Evolutionary conservation across 1,139 yeast species (phyloP).

Genomic region (Magnusiomyces ingens): DNA sequence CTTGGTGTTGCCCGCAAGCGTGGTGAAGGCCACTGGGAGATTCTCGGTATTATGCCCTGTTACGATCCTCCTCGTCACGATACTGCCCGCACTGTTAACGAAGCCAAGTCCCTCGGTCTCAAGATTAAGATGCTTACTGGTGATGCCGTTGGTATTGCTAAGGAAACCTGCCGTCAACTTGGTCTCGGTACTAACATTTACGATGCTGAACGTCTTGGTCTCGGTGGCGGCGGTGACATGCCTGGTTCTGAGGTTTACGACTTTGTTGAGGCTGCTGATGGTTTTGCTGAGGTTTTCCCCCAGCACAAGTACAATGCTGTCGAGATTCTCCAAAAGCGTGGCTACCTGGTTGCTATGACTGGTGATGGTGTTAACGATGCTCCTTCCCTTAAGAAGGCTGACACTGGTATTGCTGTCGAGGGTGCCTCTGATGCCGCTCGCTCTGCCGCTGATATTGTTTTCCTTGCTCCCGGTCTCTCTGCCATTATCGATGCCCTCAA

Average conservation of each 20-base stretch:
- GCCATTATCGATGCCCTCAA: conserved; percentile 71
- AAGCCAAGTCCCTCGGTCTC: conserved; percentile 60
- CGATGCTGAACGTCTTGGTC: conserved; percentile 66
- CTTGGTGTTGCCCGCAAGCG: conserved; percentile 69
- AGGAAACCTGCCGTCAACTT: conserved; percentile 64
- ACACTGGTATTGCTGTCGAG: conserved; percentile 76
- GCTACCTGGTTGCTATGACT: conserved; percentile 75
- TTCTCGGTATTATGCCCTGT: conserved; percentile 67
- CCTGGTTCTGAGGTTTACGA: conserved; percentile 70
- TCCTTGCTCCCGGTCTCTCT: conserved; percentile 74
- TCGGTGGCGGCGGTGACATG: conserved; percentile 69
- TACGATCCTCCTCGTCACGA: conserved; percentile 73
- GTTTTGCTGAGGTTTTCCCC: conserved; percentile 78
- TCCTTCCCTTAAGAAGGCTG: conserved; percentile 73
- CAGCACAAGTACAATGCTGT: conserved; percentile 77
- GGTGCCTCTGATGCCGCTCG: conserved; percentile 79
- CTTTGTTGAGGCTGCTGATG: conserved; percentile 73
- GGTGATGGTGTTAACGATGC: conserved; percentile 82
- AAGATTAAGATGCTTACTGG: conserved; percentile 69
- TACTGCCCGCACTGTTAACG: conserved; percentile 61
- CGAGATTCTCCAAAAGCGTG: conserved; percentile 69
- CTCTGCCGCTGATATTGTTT: conserved; percentile 74
- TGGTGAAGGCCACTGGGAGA: conserved; percentile 68
- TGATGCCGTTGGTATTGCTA: conserved; percentile 71
- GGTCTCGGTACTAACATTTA: conserved; percentile 66